Conservation (phyloP, 1,284 basidiomycete species). For the Omphalotus olearius region DNA sequence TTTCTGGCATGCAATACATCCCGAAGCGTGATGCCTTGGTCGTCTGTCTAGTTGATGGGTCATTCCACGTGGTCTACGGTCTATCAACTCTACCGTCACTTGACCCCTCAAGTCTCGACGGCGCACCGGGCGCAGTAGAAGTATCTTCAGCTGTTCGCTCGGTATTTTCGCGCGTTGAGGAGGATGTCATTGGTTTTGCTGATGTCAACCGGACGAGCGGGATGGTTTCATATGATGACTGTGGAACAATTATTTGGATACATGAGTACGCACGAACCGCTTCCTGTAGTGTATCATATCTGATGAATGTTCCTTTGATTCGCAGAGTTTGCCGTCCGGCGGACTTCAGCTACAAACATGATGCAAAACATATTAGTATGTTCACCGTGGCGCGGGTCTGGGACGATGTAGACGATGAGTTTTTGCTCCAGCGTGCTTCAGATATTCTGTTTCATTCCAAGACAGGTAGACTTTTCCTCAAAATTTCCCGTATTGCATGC, state of each 20-base stretch:
- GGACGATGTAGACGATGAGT: constrained; percentile 33
- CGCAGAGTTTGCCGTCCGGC: constrained; percentile 52
- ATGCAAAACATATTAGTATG: constrained; percentile 61
- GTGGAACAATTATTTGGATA: constrained; percentile 52
- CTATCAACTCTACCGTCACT: background rate
- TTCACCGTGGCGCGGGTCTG: constrained; percentile 56
- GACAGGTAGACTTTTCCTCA: constrained; percentile 27
- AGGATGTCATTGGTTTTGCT: constrained; percentile 29
- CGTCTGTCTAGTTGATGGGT: constrained; percentile 63
- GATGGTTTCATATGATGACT: constrained; percentile 42
- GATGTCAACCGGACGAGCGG: constrained; percentile 61
- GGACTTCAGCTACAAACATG: constrained; percentile 76
- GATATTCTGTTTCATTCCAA: constrained; percentile 29
- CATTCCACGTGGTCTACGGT: constrained; percentile 48
- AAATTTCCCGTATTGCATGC: background rate
- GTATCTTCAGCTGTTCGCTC: constrained; percentile 47
- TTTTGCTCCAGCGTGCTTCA: constrained; percentile 33
- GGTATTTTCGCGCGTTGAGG: constrained; percentile 46
- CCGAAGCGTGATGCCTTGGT: constrained; percentile 45
- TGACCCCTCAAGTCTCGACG: background rate
- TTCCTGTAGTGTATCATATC: background rate
- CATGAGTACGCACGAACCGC: constrained; percentile 59
- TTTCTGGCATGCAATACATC: constrained; percentile 55
- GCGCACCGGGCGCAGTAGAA: constrained; percentile 33
- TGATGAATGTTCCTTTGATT: constrained; percentile 13